Base-by-base conservation (phyloP, 2,329 filamentous ascomycete genomes). In the Neofusicoccum kwambonambiense region DNA sequence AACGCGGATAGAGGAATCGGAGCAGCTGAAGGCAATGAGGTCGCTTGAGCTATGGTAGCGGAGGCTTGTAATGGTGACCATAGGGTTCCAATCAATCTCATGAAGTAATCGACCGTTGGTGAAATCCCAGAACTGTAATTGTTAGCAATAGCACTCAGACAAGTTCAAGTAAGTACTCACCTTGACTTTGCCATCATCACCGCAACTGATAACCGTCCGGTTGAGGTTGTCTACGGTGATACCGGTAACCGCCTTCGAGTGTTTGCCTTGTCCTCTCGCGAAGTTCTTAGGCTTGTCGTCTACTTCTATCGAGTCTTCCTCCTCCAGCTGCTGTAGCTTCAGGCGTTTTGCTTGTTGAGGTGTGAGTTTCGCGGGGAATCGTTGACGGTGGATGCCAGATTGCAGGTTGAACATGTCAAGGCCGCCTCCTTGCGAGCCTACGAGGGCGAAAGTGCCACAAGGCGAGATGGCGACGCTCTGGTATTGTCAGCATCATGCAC, bases 331-430 rank as follows among this genome's bases (percentile, higher is more conserved):
- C 71, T 85, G 68, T 85, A 78, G 72, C 89, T 89, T 91, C 56
- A 93, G 76, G 74, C 91, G 90, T 69, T 90, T 89, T 2, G 91
- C 90, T 78, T 96, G 92, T 0, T 87, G 87, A 1, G 90, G 90
- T 0, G 90, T 93, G 51, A 96, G 78, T 50, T 86, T 86, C 8
- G 92, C 88, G 0, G 95, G 95, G 76, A 96, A 99, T 17, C 90
- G 87, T 73, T 96, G 92, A 65, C 94, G 89, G 76, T 96, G 92
- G 19, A 89, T 82, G 50, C 95, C 95, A 50, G 95, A 98, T 76
- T 99, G 95, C 65, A 99, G 82, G 75, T 99, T 99, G 85, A 91
- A 98, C 90, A 96, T 94, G 76, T 97, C 93, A 64, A 99, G 89
- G 39, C 88, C 87, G 47, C 95, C 95, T 42, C 85, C 88, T 35